phyloP scores from a whole-genome alignment of 2,329 filamentous ascomycete genomes.

The Trichoderma endophyticum region DNA sequence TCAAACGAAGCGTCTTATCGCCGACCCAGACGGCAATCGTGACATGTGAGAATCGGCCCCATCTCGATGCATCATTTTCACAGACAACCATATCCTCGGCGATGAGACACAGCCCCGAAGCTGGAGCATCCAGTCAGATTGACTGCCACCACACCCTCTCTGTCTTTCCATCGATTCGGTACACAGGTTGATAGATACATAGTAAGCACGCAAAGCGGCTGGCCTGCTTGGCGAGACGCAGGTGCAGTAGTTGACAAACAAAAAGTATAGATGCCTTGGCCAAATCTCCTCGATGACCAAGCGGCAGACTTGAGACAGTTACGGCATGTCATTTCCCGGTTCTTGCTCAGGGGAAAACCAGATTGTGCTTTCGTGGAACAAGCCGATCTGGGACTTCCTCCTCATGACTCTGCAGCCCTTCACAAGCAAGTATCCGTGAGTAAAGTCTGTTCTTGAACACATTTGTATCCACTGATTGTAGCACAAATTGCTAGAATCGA shows the following conservation, averaged over 20 bases:
- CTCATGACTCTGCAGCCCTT: background rate
- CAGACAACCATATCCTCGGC: background rate
- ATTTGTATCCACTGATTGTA: background rate
- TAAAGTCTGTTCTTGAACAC: background rate
- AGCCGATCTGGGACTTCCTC: background rate
- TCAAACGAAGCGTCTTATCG: background rate
- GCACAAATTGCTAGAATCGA: background rate
- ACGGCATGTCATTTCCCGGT: background rate
- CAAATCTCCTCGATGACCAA: background rate
- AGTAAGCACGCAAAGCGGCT: background rate
- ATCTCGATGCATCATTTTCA: background rate
- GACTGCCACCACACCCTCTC: constrained; percentile 2
- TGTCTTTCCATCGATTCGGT: background rate
- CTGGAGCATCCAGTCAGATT: background rate
- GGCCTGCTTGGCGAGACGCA: background rate
- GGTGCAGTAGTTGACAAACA: background rate
- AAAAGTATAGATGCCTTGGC: background rate
- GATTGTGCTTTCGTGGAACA: background rate
- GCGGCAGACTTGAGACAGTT: background rate
- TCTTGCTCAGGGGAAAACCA: background rate
- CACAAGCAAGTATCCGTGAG: background rate
- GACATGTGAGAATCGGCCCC: background rate
- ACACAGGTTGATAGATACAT: background rate
- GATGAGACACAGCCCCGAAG: background rate
- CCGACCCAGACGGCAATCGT: background rate